These are phyloP conservation scores for Raphanus hybrid DNA, from an alignment of 441 rosid genomes.

Conservation along the genomic window DNA sequence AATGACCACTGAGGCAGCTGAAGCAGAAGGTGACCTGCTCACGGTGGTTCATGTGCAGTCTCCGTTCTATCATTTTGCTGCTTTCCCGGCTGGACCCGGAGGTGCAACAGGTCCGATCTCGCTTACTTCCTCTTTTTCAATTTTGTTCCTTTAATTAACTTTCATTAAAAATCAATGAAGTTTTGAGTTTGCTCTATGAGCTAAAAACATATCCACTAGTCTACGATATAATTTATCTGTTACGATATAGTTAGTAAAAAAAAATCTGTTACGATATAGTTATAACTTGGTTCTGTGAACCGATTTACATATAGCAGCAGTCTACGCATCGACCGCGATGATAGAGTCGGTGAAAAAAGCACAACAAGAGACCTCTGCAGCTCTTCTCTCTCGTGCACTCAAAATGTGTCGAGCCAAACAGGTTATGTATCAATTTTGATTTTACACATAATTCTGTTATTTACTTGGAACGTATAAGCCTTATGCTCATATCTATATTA, in stretches of 20 bases:
- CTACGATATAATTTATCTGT: background rate
- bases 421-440: conserved; percentile 34
- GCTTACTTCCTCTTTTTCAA: background rate
- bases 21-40: conserved; percentile 43
- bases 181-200: background rate
- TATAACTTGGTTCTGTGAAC: conserved; percentile 6
- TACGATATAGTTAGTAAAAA: background rate
- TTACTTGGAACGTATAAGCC: background rate
- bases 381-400: conserved; percentile 58
- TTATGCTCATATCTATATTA: background rate
- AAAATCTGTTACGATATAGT: background rate
- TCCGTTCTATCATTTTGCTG: conserved; percentile 51
- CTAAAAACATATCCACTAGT: background rate
- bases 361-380: conserved; percentile 54
- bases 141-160: background rate
- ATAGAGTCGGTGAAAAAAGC: conserved; percentile 62
- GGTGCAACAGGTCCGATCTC: conserved; percentile 29
- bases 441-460: background rate
- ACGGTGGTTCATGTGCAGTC: conserved; percentile 67
- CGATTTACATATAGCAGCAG: conserved; percentile 38
- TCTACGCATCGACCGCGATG: conserved; percentile 47
- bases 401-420: conserved; percentile 53
- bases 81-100: conserved; percentile 50
- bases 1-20: conserved; percentile 29
- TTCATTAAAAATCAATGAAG: background rate